A percentile compares a stretch with the other conserved stretches of the same genome.
Conservation (phyloP, 2,329 filamentous ascomycete species). For the Capronia epimyces region DNA sequence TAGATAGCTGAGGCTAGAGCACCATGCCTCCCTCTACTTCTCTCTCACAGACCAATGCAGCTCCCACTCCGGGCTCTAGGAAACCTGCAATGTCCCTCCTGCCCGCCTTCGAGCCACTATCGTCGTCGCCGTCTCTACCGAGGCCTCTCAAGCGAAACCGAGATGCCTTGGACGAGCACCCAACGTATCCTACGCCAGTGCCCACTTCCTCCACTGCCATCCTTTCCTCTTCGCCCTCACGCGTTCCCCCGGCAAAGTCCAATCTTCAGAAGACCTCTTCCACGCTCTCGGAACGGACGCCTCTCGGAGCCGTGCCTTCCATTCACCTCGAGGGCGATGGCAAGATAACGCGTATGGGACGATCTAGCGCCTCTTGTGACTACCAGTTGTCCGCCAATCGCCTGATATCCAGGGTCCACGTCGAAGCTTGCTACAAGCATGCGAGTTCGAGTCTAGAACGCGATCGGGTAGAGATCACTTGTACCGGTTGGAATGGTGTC, state of each 20-base stretch:
- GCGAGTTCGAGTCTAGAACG: slow-evolving; percentile 62
- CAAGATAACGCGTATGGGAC: slow-evolving; percentile 77
- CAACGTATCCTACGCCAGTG: slow-evolving; percentile 84
- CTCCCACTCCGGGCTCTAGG: slow-evolving; percentile 38
- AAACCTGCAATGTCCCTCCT: slow-evolving; percentile 43
- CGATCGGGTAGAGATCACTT: slow-evolving; percentile 80
- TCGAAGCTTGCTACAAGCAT: slow-evolving; percentile 77
- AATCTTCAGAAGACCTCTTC: slow-evolving; percentile 59
- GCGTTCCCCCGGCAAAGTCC: slow-evolving; percentile 44
- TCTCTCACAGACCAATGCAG: slow-evolving; percentile 24
- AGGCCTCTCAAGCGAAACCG: slow-evolving; percentile 45
- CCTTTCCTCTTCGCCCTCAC: slow-evolving; percentile 76
- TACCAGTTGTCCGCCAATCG: slow-evolving; percentile 90
- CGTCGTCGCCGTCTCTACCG: slow-evolving; percentile 46
- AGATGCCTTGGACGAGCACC: slow-evolving; percentile 38
- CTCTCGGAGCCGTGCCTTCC: slow-evolving; percentile 75
- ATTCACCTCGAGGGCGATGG: slow-evolving; percentile 76
- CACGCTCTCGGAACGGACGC: slow-evolving; percentile 68
- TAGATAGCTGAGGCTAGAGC: slow-evolving; percentile 11
- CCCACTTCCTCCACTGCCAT: slow-evolving; percentile 92
- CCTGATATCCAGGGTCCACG: slow-evolving; percentile 86
- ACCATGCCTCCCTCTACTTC: slow-evolving; percentile 22
- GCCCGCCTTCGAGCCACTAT: slow-evolving; percentile 47
- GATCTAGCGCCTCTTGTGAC: slow-evolving; percentile 91
- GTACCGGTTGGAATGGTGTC: slow-evolving; percentile 91